Base-by-base conservation (phyloP, 129 eudicot species). In the Arctium lappa region DNA sequence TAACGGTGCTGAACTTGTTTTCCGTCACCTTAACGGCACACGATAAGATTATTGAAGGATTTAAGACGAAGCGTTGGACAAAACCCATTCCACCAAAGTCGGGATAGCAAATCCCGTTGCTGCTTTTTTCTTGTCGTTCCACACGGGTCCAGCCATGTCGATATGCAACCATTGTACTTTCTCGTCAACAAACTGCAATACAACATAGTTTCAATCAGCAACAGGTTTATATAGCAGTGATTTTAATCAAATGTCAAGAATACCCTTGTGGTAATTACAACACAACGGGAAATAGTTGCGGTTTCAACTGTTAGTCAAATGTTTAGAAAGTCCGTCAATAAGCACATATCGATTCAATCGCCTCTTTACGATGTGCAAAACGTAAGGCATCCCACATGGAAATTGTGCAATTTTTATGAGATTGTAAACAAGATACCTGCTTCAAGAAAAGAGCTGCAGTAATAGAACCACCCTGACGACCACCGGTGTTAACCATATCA, bases 401-500 rank as follows among this genome's bases (percentile, higher is more conserved):
- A 13, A 46, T 46, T 37, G 40, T 29, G 68, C 63, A 65, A 16
- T 38, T 60, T 73, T 36, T n/a, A 37, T 29, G 33, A 75, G 56
- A 42, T 0, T 8, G 16, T 30, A 27, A 69, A 60, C 18, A 44
- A 48, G 18, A 27, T 86, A 95, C 99, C 99, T 93, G 99, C 83
- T 93, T 95, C 82, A 95, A 88, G 96, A 95, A 95, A 78, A 95
- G 94, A 84, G 99, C 97, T 27, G 99, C 99, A 15, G 92, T 91
- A 53, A 95, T 95, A 9, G 99, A 80, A 87, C 97, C 99, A 75
- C 97, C 99, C 74, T 81, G 92, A 71, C 97, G 97, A 73, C 92
- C 92, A 73, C 99, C 99, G 3, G 99, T 91, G 86, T 95, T 95
- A 11, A 93, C 97, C 99, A 95, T 95, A 87, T 95, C 99, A 34